phyloP scores from a whole-genome alignment of 495 filamentous ascomycete genomes.

The Apiosordaria backusii region DNA sequence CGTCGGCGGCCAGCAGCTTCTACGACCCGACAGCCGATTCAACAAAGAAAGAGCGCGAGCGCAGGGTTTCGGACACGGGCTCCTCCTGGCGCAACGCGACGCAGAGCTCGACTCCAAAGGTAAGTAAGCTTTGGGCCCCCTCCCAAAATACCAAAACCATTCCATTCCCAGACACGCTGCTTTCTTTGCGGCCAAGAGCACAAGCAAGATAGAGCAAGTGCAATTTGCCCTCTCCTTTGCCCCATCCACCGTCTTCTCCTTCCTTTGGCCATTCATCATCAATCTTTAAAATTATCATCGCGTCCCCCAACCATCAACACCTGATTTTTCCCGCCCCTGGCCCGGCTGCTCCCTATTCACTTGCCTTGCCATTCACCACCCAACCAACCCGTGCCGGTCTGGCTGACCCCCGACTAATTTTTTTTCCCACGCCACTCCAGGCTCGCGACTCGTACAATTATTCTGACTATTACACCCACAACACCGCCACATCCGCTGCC shows the following conservation, averaged over 20 bases:
- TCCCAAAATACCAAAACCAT: conserved; percentile 5
- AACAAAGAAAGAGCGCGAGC: conserved; percentile 26
- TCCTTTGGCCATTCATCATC: not conserved
- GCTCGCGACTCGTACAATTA: conserved; percentile 51
- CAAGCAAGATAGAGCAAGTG: not conserved
- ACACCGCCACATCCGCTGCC: conserved; percentile 41
- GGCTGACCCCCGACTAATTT: conserved; percentile 24
- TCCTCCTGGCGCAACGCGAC: conserved; percentile 38
- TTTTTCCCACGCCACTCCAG: conserved; percentile 35
- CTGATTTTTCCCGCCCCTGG: not conserved
- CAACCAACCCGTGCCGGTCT: conserved; percentile 6
- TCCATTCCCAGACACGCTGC: conserved; percentile 1
- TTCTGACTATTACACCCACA: conserved; percentile 57
- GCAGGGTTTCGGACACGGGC: conserved; percentile 42
- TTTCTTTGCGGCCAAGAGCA: no score
- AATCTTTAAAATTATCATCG: not conserved
- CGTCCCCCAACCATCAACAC: not conserved
- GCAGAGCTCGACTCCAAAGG: conserved; percentile 39
- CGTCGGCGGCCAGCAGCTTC: conserved; percentile 42
- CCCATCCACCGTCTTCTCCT: not conserved
- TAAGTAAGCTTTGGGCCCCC: conserved; percentile 29
- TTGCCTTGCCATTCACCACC: conserved; percentile 17
- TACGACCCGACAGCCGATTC: conserved; percentile 55
- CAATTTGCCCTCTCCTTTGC: not conserved
- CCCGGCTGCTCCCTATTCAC: not conserved